A percentile compares a stretch with the other conserved stretches of the same genome.
phyloP scores from a whole-genome alignment of 2,329 filamentous ascomycete genomes.

The Beauveria brongniartii region DNA sequence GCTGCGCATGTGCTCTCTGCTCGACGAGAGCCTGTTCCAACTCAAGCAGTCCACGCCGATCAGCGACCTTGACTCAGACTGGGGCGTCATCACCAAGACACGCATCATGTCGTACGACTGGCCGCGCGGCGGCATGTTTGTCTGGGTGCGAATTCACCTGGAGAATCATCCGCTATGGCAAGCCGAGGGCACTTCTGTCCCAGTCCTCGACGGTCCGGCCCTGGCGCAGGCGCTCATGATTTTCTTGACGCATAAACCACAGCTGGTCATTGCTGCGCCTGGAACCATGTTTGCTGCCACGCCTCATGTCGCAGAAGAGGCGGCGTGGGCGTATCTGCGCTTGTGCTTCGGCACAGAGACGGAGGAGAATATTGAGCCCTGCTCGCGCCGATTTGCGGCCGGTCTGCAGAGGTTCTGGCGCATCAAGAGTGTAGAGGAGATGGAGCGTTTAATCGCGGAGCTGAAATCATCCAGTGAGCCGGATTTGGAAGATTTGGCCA shows the following conservation, averaged over 20 bases:
- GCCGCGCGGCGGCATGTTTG: conserved; percentile 85
- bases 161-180: conserved; percentile 62
- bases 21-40: conserved; percentile 60
- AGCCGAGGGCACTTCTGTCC: conserved; percentile 22
- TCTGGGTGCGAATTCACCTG: conserved; percentile 71
- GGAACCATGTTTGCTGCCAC: conserved; percentile 68
- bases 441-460: conserved; percentile 53
- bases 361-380: conserved; percentile 57
- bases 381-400: conserved; percentile 56
- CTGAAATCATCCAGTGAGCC: conserved; percentile 16
- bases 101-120: conserved; percentile 68
- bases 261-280: conserved; percentile 61
- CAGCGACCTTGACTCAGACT: conserved; percentile 45
- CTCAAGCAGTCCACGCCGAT: conserved; percentile 53
- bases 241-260: conserved; percentile 60
- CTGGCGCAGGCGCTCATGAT: conserved; percentile 63
- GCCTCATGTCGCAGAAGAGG: conserved; percentile 44
- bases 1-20: conserved; percentile 64
- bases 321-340: conserved; percentile 65
- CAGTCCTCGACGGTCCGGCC: conserved; percentile 42
- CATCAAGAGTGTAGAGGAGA: conserved; percentile 56
- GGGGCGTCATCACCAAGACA: conserved; percentile 68
- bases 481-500: conserved; percentile 18
- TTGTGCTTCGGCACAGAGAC: conserved; percentile 80
- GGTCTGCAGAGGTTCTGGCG: conserved; percentile 70